Conservation (phyloP, 1,284 basidiomycete genomes). For the Salmacisia buchloeana region DNA sequence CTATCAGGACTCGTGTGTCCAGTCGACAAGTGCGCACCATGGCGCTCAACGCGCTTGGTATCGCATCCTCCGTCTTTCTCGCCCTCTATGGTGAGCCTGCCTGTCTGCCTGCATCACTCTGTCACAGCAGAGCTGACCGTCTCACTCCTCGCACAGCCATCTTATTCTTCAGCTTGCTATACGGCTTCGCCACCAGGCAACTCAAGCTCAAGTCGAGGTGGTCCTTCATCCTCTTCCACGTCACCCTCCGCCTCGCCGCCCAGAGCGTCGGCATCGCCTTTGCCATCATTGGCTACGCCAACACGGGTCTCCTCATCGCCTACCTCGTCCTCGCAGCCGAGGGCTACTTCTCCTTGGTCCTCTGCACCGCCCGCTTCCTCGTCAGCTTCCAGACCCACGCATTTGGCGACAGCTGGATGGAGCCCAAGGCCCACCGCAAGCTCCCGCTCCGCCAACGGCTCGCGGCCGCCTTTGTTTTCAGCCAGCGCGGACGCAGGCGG, state of each 20-base stretch:
- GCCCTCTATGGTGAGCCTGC: constrained; percentile 2
- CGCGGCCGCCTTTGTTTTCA: not conserved
- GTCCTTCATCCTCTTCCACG: constrained; percentile 24
- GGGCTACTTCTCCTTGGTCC: constrained; percentile 32
- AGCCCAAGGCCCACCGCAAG: constrained; percentile 2
- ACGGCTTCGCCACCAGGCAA: not conserved
- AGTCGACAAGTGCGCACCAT: not conserved
- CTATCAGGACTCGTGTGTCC: too few species aligned
- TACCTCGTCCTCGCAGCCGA: constrained; percentile 31
- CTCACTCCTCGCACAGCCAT: not conserved
- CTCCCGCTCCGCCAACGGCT: not conserved
- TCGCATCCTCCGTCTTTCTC: constrained; percentile 11
- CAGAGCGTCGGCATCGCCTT: constrained; percentile 26
- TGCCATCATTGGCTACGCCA: constrained; percentile 18
- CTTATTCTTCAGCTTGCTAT: not conserved
- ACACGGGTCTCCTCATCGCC: constrained; percentile 22
- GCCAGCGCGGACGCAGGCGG: too few species aligned
- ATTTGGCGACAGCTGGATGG: constrained; percentile 23
- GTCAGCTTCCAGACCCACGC: constrained; percentile 29
- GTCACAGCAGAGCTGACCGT: not conserved
- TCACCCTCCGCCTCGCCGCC: constrained; percentile 22
- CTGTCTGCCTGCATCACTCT: not conserved
- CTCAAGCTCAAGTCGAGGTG: constrained; percentile 17
- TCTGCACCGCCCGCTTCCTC: constrained; percentile 27
- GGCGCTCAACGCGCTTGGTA: constrained; percentile 2